These are phyloP conservation scores for Tylopilus sp. DNA, from an alignment of 1,284 basidiomycete genomes.

Conservation along the genomic window DNA sequence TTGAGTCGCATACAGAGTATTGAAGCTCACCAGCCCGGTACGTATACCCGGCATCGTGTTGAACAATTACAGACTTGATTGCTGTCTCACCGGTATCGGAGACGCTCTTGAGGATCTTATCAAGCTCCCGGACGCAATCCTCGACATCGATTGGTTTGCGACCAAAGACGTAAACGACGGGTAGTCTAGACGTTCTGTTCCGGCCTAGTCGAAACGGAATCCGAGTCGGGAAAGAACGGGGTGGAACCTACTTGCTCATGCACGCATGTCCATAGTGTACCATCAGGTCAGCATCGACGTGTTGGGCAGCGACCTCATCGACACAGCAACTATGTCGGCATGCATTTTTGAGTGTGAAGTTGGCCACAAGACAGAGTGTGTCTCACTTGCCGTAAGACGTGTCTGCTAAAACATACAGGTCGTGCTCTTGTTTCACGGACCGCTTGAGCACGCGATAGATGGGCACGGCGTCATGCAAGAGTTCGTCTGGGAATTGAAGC, in stretches of 20 bases:
- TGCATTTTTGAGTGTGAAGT: slow-evolving; percentile 16
- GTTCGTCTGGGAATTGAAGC: slow-evolving; percentile 95
- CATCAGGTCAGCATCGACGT: slow-evolving; percentile 89
- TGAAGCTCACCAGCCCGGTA: slow-evolving; percentile 63
- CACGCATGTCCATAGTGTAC: slow-evolving; percentile 98
- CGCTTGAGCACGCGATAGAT: slow-evolving; percentile 79
- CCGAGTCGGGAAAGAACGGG: not conserved
- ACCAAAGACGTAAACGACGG: slow-evolving; percentile 87
- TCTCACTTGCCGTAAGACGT: slow-evolving; percentile 94
- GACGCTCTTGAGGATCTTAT: slow-evolving; percentile 41
- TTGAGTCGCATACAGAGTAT: not conserved
- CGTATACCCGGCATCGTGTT: slow-evolving; percentile 85
- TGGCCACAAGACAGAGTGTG: slow-evolving; percentile 3
- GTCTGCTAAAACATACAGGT: slow-evolving; percentile 92
- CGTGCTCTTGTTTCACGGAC: slow-evolving; percentile 55
- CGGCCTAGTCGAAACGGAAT: slow-evolving; percentile 2
- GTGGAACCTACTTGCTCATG: slow-evolving; percentile 75
- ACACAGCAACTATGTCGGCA: slow-evolving; percentile 81
- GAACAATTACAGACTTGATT: slow-evolving; percentile 56
- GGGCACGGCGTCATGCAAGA: slow-evolving; percentile 85
- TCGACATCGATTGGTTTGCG: slow-evolving; percentile 63
- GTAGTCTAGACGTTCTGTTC: slow-evolving; percentile 74
- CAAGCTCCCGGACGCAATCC: slow-evolving; percentile 57
- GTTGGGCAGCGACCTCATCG: slow-evolving; percentile 94
- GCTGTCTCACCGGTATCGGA: slow-evolving; percentile 10